Conservation (phyloP, 192 early-diverging fungal genomes). For the Rhizoclosmatium sp. region DNA sequence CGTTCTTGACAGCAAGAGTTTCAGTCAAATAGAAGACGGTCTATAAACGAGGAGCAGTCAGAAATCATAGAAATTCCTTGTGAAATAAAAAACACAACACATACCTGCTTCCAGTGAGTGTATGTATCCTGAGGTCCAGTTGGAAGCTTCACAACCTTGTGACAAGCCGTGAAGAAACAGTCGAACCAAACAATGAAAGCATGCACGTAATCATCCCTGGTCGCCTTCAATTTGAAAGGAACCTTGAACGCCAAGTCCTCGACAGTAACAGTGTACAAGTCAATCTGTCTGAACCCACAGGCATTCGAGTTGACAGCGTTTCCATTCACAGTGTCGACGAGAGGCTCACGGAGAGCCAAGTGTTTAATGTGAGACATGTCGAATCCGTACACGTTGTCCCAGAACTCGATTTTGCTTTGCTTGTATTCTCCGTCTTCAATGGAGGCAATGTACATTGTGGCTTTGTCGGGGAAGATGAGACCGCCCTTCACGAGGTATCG, state of each 20-base stretch:
- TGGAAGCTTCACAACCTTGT: constrained; percentile 80
- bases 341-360: constrained; percentile 85
- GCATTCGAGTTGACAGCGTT: constrained; percentile 83
- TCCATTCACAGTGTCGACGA: constrained; percentile 94
- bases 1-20: constrained; percentile 73
- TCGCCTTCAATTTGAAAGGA: constrained; percentile 81
- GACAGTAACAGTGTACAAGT: constrained; percentile 87
- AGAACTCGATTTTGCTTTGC: constrained; percentile 89
- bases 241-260: constrained; percentile 84
- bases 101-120: constrained; percentile 99
- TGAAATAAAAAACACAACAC: constrained; percentile 5
- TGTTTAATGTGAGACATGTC: constrained; percentile 95
- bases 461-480: constrained; percentile 88
- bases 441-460: constrained; percentile 86
- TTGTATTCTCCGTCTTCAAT: constrained; percentile 97
- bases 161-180: constrained; percentile 91
- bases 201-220: constrained; percentile 86
- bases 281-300: constrained; percentile 80
- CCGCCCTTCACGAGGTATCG: constrained; percentile 89
- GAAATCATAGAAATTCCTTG: constrained; percentile 5
- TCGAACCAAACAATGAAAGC: constrained; percentile 98
- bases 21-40: constrained; percentile 94
- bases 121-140: constrained; percentile 85
- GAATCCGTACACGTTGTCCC: constrained; percentile 97
- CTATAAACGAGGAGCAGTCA: constrained; percentile 36